Conservation (phyloP, 768 basidiomycete genomes). For the Pleurotus citrinopileatus region DNA sequence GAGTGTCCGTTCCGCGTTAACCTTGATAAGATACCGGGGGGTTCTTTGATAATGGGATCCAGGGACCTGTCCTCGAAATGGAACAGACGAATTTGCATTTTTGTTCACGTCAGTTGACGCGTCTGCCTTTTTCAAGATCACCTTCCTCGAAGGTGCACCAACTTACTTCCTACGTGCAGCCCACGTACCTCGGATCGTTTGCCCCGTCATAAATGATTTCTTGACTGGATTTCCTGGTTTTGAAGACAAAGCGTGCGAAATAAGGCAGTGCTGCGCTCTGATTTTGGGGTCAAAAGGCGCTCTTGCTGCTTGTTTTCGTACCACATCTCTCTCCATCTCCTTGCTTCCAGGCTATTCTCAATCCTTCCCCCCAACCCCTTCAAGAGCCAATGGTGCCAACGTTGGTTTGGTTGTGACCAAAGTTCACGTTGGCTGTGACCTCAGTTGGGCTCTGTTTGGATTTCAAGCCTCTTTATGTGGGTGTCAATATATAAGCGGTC, state of each 20-base stretch:
- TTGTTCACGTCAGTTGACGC: no score
- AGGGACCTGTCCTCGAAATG: no score
- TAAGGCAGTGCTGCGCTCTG: constrained; percentile 27
- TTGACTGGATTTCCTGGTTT: neutral
- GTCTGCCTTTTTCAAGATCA: no score
- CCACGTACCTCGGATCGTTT: constrained; percentile 11
- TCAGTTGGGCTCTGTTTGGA: constrained; percentile 2
- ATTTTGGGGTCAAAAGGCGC: constrained; percentile 23
- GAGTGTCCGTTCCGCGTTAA: no score
- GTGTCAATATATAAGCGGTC: constrained; percentile 11
- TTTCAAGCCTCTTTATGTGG: neutral
- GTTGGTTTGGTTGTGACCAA: constrained; percentile 12
- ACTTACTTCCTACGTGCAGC: neutral
- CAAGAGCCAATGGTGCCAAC: constrained; percentile 9
- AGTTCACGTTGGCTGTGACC: constrained; percentile 11
- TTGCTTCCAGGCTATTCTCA: constrained; percentile 5
- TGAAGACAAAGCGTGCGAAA: constrained; percentile 20
- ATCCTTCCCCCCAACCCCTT: constrained; percentile 10
- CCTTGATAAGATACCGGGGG: no score
- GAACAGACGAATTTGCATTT: neutral
- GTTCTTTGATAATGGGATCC: no score
- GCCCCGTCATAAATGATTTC: neutral
- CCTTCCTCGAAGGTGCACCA: no score
- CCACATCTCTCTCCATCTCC: constrained; percentile 24
- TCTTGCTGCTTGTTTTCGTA: constrained; percentile 23